Percentiles rank a stretch among this genome's conserved stretches.
Conservation (phyloP, 2,329 filamentous ascomycete species). For the Stagonosporopsis vannaccii region DNA sequence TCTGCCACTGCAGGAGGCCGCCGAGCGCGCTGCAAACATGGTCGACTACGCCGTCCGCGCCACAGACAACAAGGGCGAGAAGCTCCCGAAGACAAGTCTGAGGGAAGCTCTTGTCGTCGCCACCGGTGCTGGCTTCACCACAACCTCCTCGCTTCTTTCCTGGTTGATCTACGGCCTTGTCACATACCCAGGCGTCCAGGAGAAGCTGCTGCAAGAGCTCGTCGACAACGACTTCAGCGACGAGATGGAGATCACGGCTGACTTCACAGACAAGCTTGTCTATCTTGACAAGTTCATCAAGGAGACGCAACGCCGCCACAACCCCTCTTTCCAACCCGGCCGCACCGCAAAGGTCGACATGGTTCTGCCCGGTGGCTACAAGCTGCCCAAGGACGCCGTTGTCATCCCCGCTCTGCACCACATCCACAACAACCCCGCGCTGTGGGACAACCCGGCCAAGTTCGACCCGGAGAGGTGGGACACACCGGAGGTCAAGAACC, state of each 20-base stretch:
- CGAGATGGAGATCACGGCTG: conserved; percentile 27
- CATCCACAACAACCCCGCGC: conserved; percentile 59
- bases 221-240: conserved; percentile 28
- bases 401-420: conserved; percentile 60
- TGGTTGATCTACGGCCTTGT: conserved; percentile 31
- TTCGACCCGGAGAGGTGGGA: conserved; percentile 62
- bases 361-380: conserved; percentile 67
- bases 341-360: conserved; percentile 64
- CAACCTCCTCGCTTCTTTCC: conserved; percentile 31
- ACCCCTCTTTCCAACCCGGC: conserved; percentile 57
- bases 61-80: conserved; percentile 32
- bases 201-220: conserved; percentile 30
- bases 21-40: conserved; percentile 44
- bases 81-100: conserved; percentile 32
- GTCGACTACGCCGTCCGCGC: conserved; percentile 42
- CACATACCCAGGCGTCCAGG: conserved; percentile 28
- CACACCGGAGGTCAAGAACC: conserved; percentile 25
- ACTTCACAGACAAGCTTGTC: conserved; percentile 25
- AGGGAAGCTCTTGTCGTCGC: conserved; percentile 52
- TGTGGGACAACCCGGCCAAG: conserved; percentile 65
- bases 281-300: conserved; percentile 34
- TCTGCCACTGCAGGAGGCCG: conserved; percentile 48
- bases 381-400: conserved; percentile 59
- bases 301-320: conserved; percentile 32
- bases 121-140: conserved; percentile 31